Percentiles rank a stretch among this genome's conserved stretches.
Evolutionary conservation across 176 grass and related monocot species (phyloP).

Genomic region (Zizania latifolia): DNA sequence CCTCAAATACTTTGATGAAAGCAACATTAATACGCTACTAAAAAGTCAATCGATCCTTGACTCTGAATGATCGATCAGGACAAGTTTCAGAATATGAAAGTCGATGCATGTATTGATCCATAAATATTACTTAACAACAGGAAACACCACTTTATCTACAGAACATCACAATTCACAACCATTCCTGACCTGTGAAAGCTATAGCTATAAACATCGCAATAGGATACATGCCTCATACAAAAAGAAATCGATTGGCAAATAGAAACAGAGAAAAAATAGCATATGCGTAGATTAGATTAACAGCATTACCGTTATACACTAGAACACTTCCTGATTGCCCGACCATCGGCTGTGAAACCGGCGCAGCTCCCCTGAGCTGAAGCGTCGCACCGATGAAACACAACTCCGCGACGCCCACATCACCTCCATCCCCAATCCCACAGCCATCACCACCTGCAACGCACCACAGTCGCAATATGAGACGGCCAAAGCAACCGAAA

Average conservation of each 20-base stretch:
- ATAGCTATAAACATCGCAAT: neutral
- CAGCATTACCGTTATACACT: conserved; percentile 74
- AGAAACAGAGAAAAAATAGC: neutral
- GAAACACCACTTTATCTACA: neutral
- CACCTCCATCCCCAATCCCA: neutral
- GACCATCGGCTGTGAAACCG: conserved; percentile 53
- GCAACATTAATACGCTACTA: neutral
- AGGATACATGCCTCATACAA: neutral
- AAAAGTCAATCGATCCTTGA: neutral
- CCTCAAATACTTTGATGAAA: neutral
- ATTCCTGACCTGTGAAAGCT: neutral
- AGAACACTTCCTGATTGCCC: conserved; percentile 59
- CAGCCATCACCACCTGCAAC: neutral
- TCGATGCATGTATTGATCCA: neutral
- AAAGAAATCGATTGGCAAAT: neutral
- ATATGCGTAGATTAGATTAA: neutral
- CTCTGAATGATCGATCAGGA: neutral
- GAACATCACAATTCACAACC: neutral
- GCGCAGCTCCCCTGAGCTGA: conserved; percentile 66
- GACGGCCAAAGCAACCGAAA: neutral
- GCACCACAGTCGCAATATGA: neutral
- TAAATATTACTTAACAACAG: no score
- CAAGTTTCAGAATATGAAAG: neutral
- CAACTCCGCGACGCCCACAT: conserved; percentile 21
- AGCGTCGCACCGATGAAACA: conserved; percentile 65